phyloP scores from a whole-genome alignment of 768 basidiomycete genomes.

The Boletus eberwhitei region DNA sequence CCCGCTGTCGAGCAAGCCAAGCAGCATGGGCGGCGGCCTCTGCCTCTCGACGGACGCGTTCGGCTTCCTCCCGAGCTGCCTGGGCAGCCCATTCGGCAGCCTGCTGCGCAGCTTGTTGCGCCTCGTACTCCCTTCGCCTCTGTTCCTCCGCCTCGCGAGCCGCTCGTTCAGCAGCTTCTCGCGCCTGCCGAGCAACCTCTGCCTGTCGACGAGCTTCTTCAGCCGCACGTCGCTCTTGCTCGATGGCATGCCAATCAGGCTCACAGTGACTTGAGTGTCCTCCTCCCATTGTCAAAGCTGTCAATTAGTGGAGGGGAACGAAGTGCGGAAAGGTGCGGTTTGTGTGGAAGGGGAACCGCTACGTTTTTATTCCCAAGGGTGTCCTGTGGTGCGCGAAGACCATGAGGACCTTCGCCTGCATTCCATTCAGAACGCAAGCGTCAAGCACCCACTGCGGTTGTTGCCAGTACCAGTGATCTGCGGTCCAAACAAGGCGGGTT shows the following conservation, averaged over 20 bases:
- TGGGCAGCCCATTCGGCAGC: conserved; percentile 23
- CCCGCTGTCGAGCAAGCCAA: conserved; percentile 18
- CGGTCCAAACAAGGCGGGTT: background rate
- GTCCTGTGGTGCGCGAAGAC: background rate
- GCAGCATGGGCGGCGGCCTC: conserved; percentile 26
- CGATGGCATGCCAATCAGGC: conserved; percentile 24
- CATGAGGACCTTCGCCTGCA: background rate
- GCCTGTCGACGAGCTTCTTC: conserved; percentile 22
- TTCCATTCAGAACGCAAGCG: background rate
- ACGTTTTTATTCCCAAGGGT: background rate
- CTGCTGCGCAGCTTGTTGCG: background rate
- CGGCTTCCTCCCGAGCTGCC: conserved; percentile 22
- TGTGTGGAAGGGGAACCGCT: no score
- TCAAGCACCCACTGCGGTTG: background rate
- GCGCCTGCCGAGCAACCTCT: conserved; percentile 20
- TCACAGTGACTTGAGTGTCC: conserved; percentile 23
- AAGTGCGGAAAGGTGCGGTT: background rate
- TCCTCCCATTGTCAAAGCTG: conserved; percentile 21
- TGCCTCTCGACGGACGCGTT: conserved; percentile 18
- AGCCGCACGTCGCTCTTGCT: conserved; percentile 12
- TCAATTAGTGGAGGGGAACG: background rate
- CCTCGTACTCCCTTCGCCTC: conserved; percentile 14
- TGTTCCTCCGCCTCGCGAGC: conserved; percentile 21
- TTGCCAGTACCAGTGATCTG: background rate
- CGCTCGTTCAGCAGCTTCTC: conserved; percentile 23